These are phyloP conservation scores for Haematococcus sp. DNA, from an alignment of 139 green algal genomes.

Conservation along the genomic window DNA sequence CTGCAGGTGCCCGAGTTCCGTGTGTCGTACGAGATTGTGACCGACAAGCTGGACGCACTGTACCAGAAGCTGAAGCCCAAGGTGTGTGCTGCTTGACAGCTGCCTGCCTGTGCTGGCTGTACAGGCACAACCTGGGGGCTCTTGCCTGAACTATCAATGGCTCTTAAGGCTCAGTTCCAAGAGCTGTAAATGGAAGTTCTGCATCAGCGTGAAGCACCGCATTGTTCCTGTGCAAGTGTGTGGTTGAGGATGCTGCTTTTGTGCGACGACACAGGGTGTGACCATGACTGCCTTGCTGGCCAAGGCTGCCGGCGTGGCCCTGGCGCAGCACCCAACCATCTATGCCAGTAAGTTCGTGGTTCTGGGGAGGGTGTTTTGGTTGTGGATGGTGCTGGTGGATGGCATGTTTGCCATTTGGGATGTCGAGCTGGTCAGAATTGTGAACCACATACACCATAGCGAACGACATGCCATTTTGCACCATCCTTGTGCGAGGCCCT, in stretches of 20 bases:
- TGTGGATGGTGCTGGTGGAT: not conserved
- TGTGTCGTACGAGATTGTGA: slow-evolving; percentile 88
- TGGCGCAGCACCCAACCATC: slow-evolving; percentile 89
- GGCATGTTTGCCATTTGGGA: not conserved
- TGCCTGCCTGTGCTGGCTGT: too few species aligned
- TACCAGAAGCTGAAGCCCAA: slow-evolving; percentile 97
- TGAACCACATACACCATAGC: not conserved
- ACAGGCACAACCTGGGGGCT: too few species aligned
- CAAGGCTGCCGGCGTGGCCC: slow-evolving; percentile 89
- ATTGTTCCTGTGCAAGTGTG: too few species aligned
- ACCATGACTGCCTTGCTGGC: slow-evolving; percentile 97
- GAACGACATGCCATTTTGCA: too few species aligned
- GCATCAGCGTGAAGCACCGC: too few species aligned
- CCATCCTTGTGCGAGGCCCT: too few species aligned
- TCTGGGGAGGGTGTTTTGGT: too few species aligned
- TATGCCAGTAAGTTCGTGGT: slow-evolving; percentile 79
- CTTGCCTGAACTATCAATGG: too few species aligned
- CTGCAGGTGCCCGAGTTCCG: slow-evolving; percentile 95
- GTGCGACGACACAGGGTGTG: slow-evolving; percentile 66
- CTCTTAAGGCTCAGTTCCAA: too few species aligned
- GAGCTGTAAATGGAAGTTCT: too few species aligned
- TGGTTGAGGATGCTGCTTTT: too few species aligned
- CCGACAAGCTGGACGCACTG: slow-evolving; percentile 91
- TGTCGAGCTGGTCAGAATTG: not conserved
- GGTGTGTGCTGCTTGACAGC: slow-evolving; percentile 13